Evolutionary conservation across 192 early-diverging fungal genomes (phyloP), one percentile per base, ranked within the genome.

Genomic region (Borealophlyctis nickersoniae): DNA sequence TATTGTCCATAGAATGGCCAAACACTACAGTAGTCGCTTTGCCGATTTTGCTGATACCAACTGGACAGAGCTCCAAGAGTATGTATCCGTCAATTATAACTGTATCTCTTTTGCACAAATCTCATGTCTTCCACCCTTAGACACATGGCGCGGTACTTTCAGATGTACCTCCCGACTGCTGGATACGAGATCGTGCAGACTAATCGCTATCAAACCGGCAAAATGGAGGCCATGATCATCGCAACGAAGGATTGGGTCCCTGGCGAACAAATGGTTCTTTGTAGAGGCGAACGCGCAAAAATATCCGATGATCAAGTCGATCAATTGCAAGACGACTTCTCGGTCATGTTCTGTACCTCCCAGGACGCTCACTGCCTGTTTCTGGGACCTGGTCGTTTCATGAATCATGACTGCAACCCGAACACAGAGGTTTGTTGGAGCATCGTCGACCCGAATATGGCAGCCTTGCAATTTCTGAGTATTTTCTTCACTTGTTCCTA

Each of bases 371-470:
- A 77, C 72, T 86, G 83, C 56, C 55, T 88, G 32, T 85, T 90
- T 49, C 66, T 87, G 32, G 89, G 89, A 19, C 88, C 88, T 2
- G 88, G 86, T 1, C 76, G 88, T 13, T 90, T 90, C 63, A 82
- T 85, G 36, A 90, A 90, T 68, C 88, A 90, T 65, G 87, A 90
- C 66, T 90, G 88, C 65, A 65, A 77, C 49, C 80, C 88, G 0
- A 90, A 87, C 52, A 79, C 77, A 57, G 69, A 77, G 66, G 78
- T 80, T 7, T 13, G 39, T 45, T 45, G 7, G 39, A 19, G 39
- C 9, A 19, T 45, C 19, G 7, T 45, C 19, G 52, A 53, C n/a
- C n/a, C n/a, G n/a, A n/a, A n/a, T n/a, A n/a, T n/a, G n/a, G n/a
- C 19, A 60, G 7, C 22, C 60, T 13, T 11, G n/a, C 35, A 7